These are phyloP conservation scores for Sporisorium scitamineum DNA, from an alignment of 1,284 basidiomycete genomes.

Conservation along the genomic window DNA sequence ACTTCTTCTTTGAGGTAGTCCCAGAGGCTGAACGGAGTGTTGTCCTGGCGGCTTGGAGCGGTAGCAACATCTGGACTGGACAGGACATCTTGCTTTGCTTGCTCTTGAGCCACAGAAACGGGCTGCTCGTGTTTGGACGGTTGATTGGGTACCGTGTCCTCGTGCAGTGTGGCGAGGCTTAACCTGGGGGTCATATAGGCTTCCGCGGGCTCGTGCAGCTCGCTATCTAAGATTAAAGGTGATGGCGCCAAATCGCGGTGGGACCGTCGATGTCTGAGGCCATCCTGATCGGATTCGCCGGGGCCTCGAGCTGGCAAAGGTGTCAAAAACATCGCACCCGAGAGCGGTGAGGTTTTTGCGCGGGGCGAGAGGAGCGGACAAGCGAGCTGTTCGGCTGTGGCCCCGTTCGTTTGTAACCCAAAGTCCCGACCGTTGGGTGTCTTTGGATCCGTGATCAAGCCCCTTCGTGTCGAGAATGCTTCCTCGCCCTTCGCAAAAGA, in stretches of 20 bases:
- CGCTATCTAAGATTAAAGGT: constrained; percentile 11
- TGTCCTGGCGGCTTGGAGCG: constrained; percentile 5
- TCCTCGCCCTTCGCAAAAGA: neutral
- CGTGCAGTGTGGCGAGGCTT: constrained; percentile 25
- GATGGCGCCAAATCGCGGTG: constrained; percentile 22
- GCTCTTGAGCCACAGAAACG: neutral
- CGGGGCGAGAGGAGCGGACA: constrained; percentile 22
- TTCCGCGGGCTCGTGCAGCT: constrained; percentile 14
- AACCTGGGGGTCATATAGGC: constrained; percentile 32
- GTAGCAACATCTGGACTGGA: neutral
- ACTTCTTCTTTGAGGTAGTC: constrained; percentile 86
- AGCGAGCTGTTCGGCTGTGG: neutral
- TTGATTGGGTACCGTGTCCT: constrained; percentile 1
- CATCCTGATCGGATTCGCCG: neutral
- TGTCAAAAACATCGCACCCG: neutral
- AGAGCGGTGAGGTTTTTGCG: constrained; percentile 3
- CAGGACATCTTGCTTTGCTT: neutral
- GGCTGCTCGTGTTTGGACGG: neutral
- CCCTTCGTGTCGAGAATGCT: constrained; percentile 12
- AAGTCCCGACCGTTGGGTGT: constrained; percentile 2
- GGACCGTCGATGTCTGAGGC: constrained; percentile 4
- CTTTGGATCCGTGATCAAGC: neutral
- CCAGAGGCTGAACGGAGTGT: constrained; percentile 77
- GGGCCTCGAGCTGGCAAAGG: neutral
- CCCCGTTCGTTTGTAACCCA: neutral